Conservation (phyloP, 306 rosid species). For the Dryas drummondii region DNA sequence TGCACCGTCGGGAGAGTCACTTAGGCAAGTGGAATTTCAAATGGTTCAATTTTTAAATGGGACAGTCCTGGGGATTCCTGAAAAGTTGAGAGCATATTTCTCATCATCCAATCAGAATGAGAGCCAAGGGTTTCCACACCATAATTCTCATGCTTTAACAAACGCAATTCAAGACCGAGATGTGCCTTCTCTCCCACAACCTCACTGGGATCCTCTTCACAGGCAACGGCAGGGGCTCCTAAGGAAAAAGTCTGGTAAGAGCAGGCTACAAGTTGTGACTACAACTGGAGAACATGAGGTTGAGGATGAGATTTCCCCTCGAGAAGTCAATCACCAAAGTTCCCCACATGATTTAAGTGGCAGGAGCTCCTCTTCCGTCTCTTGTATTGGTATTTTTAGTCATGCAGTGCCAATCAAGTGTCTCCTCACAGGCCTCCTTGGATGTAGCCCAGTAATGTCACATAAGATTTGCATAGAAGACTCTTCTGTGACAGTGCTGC, state of each 20-base stretch:
- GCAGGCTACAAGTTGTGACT: slow-evolving; percentile 87
- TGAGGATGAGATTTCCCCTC: slow-evolving; percentile 72
- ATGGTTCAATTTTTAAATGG: slow-evolving; percentile 78
- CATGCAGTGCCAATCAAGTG: slow-evolving; percentile 91
- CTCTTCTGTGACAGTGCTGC: slow-evolving; percentile 92
- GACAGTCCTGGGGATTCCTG: slow-evolving; percentile 66
- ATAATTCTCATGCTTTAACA: slow-evolving; percentile 51
- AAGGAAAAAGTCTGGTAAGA: slow-evolving; percentile 88
- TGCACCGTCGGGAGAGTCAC: slow-evolving; percentile 92
- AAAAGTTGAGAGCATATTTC: slow-evolving; percentile 62
- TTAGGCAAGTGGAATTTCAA: slow-evolving; percentile 89
- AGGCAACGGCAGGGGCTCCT: slow-evolving; percentile 68
- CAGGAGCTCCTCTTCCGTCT: slow-evolving; percentile 48
- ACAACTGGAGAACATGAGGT: slow-evolving; percentile 67
- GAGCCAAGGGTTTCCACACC: slow-evolving; percentile 53
- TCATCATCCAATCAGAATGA: slow-evolving; percentile 59
- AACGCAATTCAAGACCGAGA: slow-evolving; percentile 74
- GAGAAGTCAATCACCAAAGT: slow-evolving; percentile 54
- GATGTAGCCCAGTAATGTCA: slow-evolving; percentile 79
- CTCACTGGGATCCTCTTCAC: slow-evolving; percentile 64
- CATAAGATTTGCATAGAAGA: slow-evolving; percentile 87
- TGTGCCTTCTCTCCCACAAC: slow-evolving; percentile 51
- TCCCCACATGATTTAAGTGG: slow-evolving; percentile 54
- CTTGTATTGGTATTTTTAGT: slow-evolving; percentile 78
- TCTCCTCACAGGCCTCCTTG: slow-evolving; percentile 89